A percentile compares a stretch with the other conserved stretches of the same genome.
Conservation (phyloP, 148 eudicot species). For the Rhododendron henanense region DNA sequence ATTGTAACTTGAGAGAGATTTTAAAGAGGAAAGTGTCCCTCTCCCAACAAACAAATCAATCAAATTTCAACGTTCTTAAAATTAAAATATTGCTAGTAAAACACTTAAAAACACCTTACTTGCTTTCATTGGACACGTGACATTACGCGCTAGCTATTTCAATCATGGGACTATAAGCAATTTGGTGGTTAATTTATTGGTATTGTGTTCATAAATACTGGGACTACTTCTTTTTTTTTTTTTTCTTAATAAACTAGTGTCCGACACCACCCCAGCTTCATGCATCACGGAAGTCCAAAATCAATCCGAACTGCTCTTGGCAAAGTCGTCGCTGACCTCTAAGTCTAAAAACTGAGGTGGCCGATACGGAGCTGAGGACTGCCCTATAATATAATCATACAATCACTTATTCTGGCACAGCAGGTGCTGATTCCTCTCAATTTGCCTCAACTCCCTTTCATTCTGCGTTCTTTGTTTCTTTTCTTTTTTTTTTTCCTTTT, state of each 20-base stretch:
- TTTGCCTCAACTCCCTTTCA: too few relatives aligned
- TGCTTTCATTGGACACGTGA: not conserved
- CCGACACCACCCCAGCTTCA: not conserved
- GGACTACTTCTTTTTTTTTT: too few relatives aligned
- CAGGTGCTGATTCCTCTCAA: too few relatives aligned
- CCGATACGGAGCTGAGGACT: too few relatives aligned
- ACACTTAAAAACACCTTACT: not conserved
- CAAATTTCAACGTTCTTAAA: not conserved
- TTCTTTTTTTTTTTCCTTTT: too few relatives aligned
- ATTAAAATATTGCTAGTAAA: not conserved
- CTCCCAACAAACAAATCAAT: not conserved
- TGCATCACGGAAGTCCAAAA: too few relatives aligned
- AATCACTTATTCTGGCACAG: too few relatives aligned
- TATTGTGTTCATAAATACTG: not conserved
- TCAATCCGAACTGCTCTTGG: too few relatives aligned
- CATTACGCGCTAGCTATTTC: not conserved
- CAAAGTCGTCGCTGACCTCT: too few relatives aligned
- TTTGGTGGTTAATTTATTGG: not conserved
- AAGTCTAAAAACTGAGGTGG: too few relatives aligned
- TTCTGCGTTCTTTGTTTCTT: too few relatives aligned
- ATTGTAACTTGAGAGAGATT: not conserved
- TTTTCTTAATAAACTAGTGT: not conserved
- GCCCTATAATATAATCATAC: too few relatives aligned
- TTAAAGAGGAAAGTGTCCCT: not conserved
- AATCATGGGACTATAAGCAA: not conserved